Evolutionary conservation across 805 yeast genomes (phyloP).

Genomic region (Sporopachydermia lactativora): DNA sequence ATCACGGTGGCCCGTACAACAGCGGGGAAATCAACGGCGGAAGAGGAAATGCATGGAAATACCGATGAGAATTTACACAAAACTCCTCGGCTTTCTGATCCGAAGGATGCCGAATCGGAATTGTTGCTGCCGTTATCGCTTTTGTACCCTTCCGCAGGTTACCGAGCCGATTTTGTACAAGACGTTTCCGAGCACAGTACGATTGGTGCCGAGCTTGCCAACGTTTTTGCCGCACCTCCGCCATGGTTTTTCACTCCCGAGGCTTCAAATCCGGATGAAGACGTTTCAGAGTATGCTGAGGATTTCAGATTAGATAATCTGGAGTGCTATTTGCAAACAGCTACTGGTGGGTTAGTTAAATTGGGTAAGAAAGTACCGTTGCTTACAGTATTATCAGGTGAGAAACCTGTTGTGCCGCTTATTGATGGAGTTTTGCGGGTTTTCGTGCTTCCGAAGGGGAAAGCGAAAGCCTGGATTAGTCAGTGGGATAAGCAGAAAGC

Average conservation of each 20-base stretch:
- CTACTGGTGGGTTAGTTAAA: constrained; percentile 71
- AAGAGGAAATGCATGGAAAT: too few species aligned
- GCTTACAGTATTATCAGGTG: constrained; percentile 46
- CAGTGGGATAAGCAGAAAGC: constrained; percentile 53
- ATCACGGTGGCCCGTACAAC: constrained; percentile 25
- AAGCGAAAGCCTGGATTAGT: constrained; percentile 48
- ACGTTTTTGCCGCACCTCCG: constrained; percentile 51
- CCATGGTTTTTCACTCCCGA: constrained; percentile 37
- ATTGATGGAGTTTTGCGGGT: constrained; percentile 62
- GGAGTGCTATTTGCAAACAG: constrained; percentile 72
- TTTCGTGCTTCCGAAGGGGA: constrained; percentile 66
- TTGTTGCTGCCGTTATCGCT: constrained; percentile 70
- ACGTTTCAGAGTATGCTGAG: constrained; percentile 37
- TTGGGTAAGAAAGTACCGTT: constrained; percentile 66
- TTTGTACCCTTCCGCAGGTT: constrained; percentile 71
- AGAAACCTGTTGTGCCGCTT: constrained; percentile 54
- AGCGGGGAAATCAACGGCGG: constrained; percentile 1
- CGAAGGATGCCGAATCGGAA: constrained; percentile 58
- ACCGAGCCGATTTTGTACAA: constrained; percentile 64
- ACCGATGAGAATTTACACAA: constrained; percentile 16
- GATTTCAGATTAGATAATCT: constrained; percentile 46
- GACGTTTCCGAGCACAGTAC: constrained; percentile 62
- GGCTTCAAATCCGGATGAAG: constrained; percentile 17
- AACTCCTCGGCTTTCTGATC: constrained; percentile 40
- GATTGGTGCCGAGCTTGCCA: constrained; percentile 44